Conservation (phyloP, 2,329 filamentous ascomycete species). For the Penicillium sp. region DNA sequence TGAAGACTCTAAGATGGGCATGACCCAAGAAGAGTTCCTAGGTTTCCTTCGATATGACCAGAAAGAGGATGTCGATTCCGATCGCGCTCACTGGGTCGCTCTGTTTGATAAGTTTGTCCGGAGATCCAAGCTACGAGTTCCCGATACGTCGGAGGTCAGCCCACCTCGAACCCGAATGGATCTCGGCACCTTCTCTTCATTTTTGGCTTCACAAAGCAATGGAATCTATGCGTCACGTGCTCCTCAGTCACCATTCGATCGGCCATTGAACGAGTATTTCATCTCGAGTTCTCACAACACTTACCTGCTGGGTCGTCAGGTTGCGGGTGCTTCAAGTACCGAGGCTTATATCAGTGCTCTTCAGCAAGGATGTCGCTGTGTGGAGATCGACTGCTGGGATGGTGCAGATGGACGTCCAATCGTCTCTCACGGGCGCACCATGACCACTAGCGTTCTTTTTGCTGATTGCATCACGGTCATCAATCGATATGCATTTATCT, state of each 20-base stretch:
- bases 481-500: slow-evolving; percentile 88
- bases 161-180: slow-evolving; percentile 62
- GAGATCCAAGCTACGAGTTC: slow-evolving; percentile 53
- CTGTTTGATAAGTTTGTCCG: slow-evolving; percentile 70
- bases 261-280: slow-evolving; percentile 93
- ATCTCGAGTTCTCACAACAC: slow-evolving; percentile 99
- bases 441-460: slow-evolving; percentile 87
- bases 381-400: slow-evolving; percentile 98
- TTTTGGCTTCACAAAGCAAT: slow-evolving; percentile 72
- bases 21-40: slow-evolving; percentile 72
- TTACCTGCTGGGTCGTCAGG: slow-evolving; percentile 86
- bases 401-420: slow-evolving; percentile 81
- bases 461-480: slow-evolving; percentile 89
- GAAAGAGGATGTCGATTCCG: slow-evolving; percentile 68
- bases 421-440: slow-evolving; percentile 85
- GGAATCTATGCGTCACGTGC: slow-evolving; percentile 61
- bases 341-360: slow-evolving; percentile 92
- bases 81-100: slow-evolving; percentile 64
- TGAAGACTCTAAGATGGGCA: slow-evolving; percentile 58
- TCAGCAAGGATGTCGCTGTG: slow-evolving; percentile 84
- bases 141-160: slow-evolving; percentile 39
- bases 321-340: slow-evolving; percentile 84
- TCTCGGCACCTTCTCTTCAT: slow-evolving; percentile 73
- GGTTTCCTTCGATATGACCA: slow-evolving; percentile 71
- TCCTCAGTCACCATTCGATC: slow-evolving; percentile 65